phyloP scores from a whole-genome alignment of 140 eudicot genomes.

The Cichorium intybus region DNA sequence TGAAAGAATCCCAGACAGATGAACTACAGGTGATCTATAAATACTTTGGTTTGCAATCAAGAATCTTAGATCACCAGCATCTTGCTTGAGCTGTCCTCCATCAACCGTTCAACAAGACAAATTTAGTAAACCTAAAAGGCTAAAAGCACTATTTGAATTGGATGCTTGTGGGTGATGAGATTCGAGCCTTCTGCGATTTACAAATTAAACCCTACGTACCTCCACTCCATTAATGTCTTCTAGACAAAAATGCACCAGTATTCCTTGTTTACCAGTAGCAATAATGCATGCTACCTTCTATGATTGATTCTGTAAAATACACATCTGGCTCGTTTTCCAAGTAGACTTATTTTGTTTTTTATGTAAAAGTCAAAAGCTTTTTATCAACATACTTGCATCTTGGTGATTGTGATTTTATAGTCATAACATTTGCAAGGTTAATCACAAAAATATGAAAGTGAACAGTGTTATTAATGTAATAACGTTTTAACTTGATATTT shows the following conservation, averaged over 20 bases:
- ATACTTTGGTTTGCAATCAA: conserved; percentile 15
- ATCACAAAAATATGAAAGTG: no score
- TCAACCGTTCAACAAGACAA: conserved; percentile 3
- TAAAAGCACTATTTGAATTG: conserved; percentile 4
- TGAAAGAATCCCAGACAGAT: conserved; percentile 18
- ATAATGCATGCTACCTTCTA: conserved; percentile 22
- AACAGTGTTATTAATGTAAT: no score
- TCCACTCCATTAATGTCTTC: conserved; percentile 8
- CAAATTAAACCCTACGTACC: conserved; percentile 3
- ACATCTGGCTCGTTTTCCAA: conserved; percentile 7
- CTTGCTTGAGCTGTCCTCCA: conserved; percentile 27
- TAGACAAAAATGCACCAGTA: conserved; percentile 27
- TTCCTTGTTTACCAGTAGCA: conserved; percentile 12
- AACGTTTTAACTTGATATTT: no score
- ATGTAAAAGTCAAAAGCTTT: conserved; percentile 18
- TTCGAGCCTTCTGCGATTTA: conserved; percentile 18
- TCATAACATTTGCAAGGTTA: background rate
- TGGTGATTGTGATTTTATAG: background rate
- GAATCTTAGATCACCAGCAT: conserved; percentile 11
- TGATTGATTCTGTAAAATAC: conserved; percentile 14
- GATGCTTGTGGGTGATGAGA: conserved; percentile 21
- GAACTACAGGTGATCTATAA: conserved; percentile 12
- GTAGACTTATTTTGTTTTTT: conserved; percentile 16
- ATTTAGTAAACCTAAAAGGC: background rate
- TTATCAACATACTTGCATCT: background rate